phyloP scores from a whole-genome alignment of 73 alveolate species.

The Durusdinium trenchii region DNA sequence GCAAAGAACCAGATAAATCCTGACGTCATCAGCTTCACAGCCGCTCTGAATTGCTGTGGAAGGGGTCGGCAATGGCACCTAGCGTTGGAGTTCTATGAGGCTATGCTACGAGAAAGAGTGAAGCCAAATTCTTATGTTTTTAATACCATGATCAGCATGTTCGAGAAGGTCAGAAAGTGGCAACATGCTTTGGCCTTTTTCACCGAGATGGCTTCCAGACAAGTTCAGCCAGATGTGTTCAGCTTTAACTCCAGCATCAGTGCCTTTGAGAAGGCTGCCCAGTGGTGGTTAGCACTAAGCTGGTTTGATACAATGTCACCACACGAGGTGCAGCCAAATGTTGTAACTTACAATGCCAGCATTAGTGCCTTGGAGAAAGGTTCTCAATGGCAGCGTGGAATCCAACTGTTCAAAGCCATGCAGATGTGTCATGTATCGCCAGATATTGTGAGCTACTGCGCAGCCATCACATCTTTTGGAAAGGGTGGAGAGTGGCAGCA shows the following conservation, averaged over 20 bases:
- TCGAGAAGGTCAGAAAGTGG: conserved; percentile 15
- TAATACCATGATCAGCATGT: conserved; percentile 45
- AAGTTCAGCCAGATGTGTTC: neutral
- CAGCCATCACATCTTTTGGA: conserved; percentile 8
- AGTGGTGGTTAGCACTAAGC: conserved; percentile 38
- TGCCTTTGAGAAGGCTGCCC: conserved; percentile 42
- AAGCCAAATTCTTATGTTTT: neutral
- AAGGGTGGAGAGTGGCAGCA: neutral
- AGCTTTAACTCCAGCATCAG: conserved; percentile 67
- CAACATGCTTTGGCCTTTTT: conserved; percentile 23
- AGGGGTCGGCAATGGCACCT: neutral
- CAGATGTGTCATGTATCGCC: neutral
- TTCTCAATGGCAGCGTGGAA: conserved; percentile 22
- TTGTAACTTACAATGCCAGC: neutral
- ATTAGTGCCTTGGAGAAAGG: conserved; percentile 32
- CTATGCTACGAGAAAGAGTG: neutral
- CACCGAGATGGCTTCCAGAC: neutral
- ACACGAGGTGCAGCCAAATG: neutral
- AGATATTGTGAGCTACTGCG: neutral
- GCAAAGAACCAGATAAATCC: neutral
- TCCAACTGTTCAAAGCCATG: neutral
- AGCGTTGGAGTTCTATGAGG: neutral
- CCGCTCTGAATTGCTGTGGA: neutral
- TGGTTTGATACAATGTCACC: neutral
- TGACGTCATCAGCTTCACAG: neutral